phyloP scores from a whole-genome alignment of 345 rosid species.

The Nasturtium officinale region DNA sequence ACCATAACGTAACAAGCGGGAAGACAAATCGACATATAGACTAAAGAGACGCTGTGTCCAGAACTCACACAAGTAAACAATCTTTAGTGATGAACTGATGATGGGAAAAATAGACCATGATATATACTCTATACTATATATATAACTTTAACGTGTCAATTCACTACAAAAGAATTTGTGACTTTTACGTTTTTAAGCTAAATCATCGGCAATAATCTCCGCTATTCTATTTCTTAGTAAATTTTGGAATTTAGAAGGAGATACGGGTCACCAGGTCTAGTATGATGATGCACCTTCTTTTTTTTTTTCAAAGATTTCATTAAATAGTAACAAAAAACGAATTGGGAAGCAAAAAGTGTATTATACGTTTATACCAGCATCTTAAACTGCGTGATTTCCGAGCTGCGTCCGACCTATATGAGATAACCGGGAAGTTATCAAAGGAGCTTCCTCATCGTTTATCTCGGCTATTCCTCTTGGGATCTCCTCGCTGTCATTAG shows the following conservation, averaged over 20 bases:
- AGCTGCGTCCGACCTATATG: slow-evolving; percentile 84
- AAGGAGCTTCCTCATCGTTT: slow-evolving; percentile 81
- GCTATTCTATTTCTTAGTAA: slow-evolving; percentile 27
- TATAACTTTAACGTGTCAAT: slow-evolving; percentile 3
- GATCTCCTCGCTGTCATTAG: slow-evolving; percentile 50
- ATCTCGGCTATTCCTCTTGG: slow-evolving; percentile 48
- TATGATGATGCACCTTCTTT: slow-evolving; percentile 1
- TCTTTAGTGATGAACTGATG: not conserved
- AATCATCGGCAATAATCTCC: slow-evolving; percentile 6
- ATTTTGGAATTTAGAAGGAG: not conserved
- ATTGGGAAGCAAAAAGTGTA: slow-evolving; percentile 10
- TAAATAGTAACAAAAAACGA: not conserved
- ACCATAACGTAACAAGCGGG: too few species aligned
- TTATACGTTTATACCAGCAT: slow-evolving; percentile 19
- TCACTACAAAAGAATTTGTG: slow-evolving; percentile 32
- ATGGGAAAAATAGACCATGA: not conserved
- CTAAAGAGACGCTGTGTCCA: not conserved
- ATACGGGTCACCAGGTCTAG: not conserved
- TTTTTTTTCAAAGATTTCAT: not conserved
- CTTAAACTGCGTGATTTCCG: slow-evolving; percentile 36
- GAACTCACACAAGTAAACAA: not conserved
- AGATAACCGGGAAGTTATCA: slow-evolving; percentile 70
- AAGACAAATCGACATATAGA: too few species aligned
- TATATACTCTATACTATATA: not conserved
- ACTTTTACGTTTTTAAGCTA: slow-evolving; percentile 13